These are phyloP conservation scores for Daldinia loculata DNA, from an alignment of 495 filamentous ascomycete species.

Conservation along the genomic window DNA sequence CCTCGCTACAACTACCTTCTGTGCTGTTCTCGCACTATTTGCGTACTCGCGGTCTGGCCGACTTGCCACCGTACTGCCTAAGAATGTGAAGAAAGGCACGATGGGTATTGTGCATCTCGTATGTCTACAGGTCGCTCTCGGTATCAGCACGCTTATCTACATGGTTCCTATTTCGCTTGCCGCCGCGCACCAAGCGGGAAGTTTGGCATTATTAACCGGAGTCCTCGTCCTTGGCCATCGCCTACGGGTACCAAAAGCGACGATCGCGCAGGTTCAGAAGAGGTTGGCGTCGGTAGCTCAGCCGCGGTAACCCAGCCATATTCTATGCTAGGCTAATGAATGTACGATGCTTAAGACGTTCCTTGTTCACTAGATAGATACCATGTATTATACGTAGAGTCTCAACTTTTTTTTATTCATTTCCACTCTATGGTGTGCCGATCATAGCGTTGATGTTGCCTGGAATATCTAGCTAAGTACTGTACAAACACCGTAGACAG, in stretches of 20 bases:
- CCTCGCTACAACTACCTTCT: constrained; percentile 88
- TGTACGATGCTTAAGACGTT: constrained; percentile 5
- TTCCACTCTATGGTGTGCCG: constrained; percentile 9
- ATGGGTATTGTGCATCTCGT: constrained; percentile 84
- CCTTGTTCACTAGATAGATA: constrained; percentile 26
- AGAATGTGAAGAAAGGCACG: constrained; percentile 71
- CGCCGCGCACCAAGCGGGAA: constrained; percentile 92
- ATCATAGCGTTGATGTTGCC: constrained; percentile 4
- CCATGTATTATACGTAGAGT: constrained; percentile 36
- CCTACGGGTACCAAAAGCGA: constrained; percentile 59
- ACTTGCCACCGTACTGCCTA: constrained; percentile 71
- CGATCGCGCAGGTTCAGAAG: constrained; percentile 56
- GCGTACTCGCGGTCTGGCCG: constrained; percentile 74
- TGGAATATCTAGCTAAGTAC: constrained; percentile 14
- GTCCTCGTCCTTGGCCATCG: constrained; percentile 75
- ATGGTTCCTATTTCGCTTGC: constrained; percentile 89
- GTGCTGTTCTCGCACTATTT: constrained; percentile 77
- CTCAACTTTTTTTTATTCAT: constrained; percentile 10
- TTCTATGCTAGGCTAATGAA: not conserved
- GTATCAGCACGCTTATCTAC: constrained; percentile 90
- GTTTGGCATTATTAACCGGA: constrained; percentile 83
- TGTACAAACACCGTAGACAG: constrained; percentile 29
- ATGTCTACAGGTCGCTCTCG: constrained; percentile 81
- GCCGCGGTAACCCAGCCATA: constrained; percentile 11
- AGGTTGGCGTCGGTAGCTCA: constrained; percentile 34